Percentiles rank a stretch among this genome's conserved stretches.
These are phyloP conservation scores for Penicillium atrosanguineum DNA, from an alignment of 495 filamentous ascomycete species.

Conservation along the genomic window DNA sequence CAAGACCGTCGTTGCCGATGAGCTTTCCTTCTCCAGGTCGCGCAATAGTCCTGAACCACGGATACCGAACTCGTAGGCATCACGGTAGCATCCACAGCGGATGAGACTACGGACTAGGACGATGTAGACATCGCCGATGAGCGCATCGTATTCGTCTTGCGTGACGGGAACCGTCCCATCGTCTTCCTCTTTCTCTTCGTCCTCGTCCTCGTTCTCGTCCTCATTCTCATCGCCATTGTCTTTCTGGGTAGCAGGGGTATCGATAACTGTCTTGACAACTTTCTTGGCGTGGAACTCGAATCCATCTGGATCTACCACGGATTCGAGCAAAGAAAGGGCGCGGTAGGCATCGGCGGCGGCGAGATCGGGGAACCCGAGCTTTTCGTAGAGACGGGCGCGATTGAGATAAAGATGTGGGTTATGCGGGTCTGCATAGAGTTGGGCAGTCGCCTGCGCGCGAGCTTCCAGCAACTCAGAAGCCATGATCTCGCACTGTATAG, in stretches of 20 bases:
- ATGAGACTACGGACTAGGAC: conserved; percentile 56
- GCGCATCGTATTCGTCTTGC: conserved; percentile 38
- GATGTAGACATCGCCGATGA: conserved; percentile 40
- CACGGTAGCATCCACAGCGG: conserved; percentile 67
- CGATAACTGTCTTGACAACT: conserved; percentile 18
- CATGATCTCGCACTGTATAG: not conserved
- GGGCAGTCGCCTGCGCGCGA: conserved; percentile 24
- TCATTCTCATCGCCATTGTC: conserved; percentile 18
- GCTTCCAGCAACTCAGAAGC: conserved; percentile 20
- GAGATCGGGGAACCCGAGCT: conserved; percentile 84
- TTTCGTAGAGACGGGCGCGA: conserved; percentile 65
- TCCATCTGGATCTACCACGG: conserved; percentile 59
- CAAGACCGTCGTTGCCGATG: conserved; percentile 11
- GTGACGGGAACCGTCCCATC: conserved; percentile 38
- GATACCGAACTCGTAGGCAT: conserved; percentile 63
- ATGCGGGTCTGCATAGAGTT: conserved; percentile 60
- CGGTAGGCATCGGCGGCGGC: conserved; percentile 89
- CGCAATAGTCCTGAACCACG: conserved; percentile 33
- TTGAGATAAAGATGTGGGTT: conserved; percentile 73
- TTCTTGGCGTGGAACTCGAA: conserved; percentile 44
- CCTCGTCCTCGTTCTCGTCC: not conserved
- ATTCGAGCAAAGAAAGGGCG: conserved; percentile 80
- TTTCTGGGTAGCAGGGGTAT: not conserved
- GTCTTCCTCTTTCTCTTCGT: conserved; percentile 36
- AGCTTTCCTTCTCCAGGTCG: conserved; percentile 26